Percentiles rank a stretch among this genome's conserved stretches.
Evolutionary conservation across 2,329 filamentous ascomycete genomes (phyloP).

Genomic region (Cordyceps javanica): DNA sequence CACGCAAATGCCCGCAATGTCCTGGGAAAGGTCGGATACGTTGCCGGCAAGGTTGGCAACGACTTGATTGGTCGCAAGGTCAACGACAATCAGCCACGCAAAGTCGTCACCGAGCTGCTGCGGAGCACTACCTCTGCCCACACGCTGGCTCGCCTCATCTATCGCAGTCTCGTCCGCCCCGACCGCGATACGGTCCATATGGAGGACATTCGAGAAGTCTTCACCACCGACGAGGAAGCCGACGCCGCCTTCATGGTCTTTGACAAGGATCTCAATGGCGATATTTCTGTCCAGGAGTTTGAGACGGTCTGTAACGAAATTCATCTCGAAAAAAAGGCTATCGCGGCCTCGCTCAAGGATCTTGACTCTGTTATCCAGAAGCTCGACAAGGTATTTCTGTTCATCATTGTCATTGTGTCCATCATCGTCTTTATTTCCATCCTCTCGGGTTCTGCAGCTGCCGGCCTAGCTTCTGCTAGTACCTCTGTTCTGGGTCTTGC

Average conservation of each 20-base stretch:
- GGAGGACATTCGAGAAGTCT: conserved; percentile 73
- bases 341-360: conserved; percentile 90
- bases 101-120: conserved; percentile 76
- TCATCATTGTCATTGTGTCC: conserved; percentile 75
- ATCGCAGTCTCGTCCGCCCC: conserved; percentile 74
- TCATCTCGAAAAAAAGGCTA: conserved; percentile 88
- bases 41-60: conserved; percentile 79
- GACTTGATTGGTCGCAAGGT: conserved; percentile 80
- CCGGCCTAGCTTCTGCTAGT: conserved; percentile 82
- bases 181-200: conserved; percentile 69
- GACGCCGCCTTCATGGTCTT: conserved; percentile 88
- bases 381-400: conserved; percentile 81
- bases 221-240: conserved; percentile 77
- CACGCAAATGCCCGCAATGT: conserved; percentile 70
- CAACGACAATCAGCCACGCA: conserved; percentile 70
- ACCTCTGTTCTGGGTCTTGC: conserved; percentile 83
- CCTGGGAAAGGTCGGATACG: conserved; percentile 74
- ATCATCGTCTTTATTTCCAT: conserved; percentile 84
- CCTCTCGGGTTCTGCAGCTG: conserved; percentile 83
- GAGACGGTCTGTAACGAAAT: conserved; percentile 93
- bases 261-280: conserved; percentile 93
- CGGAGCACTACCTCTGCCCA: conserved; percentile 68
- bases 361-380: conserved; percentile 89
- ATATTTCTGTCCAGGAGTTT: conserved; percentile 92
- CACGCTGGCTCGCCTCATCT: conserved; percentile 79